Conservation (phyloP, 2,329 filamentous ascomycete species). For the Hypoxylon sp. region DNA sequence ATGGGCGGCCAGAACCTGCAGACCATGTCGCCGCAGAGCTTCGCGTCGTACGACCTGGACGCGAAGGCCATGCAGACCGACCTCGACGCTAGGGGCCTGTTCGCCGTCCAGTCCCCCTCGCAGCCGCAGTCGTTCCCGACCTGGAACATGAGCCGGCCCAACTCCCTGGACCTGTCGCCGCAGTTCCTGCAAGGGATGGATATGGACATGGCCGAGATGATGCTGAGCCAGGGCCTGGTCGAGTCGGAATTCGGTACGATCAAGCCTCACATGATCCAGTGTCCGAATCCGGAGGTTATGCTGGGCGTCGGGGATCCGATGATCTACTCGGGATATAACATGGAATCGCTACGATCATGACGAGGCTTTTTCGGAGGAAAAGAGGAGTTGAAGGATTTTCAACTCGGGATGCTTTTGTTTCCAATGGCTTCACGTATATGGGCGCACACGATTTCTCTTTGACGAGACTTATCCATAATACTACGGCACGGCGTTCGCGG, state of each 20-base stretch:
- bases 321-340: constrained; percentile 67
- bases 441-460: constrained; percentile 12
- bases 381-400: constrained; percentile 12
- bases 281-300: constrained; percentile 66
- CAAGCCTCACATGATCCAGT: constrained; percentile 66
- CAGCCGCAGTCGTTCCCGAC: constrained; percentile 48
- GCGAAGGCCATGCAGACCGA: constrained; percentile 46
- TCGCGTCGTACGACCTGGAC: constrained; percentile 60
- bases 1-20: constrained; percentile 59
- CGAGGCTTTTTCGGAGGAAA: constrained; percentile 11
- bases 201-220: constrained; percentile 57
- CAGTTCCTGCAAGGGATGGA: constrained; percentile 58
- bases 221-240: constrained; percentile 63
- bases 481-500: constrained; percentile 34
- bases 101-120: constrained; percentile 49
- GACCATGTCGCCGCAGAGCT: constrained; percentile 67
- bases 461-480: constrained; percentile 28
- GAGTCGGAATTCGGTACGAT: constrained; percentile 66
- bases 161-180: constrained; percentile 54
- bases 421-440: not conserved
- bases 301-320: constrained; percentile 68
- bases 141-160: constrained; percentile 52
- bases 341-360: constrained; percentile 50
- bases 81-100: constrained; percentile 45
- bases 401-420: not conserved